Evolutionary conservation across 1,284 basidiomycete species (phyloP).

Genomic region (Fistulina hepatica): DNA sequence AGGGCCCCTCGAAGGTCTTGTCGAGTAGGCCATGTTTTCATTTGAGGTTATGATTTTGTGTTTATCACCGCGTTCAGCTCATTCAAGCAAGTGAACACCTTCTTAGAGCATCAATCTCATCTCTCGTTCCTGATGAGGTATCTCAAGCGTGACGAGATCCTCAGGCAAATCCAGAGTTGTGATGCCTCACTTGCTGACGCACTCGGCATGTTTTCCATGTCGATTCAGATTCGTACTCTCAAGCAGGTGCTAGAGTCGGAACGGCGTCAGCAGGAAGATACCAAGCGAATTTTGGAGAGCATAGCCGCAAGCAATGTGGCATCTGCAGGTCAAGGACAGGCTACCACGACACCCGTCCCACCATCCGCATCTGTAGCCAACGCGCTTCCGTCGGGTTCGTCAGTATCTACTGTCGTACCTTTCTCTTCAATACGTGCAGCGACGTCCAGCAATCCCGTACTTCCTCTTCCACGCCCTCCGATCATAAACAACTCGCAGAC

Average conservation of each 20-base stretch:
- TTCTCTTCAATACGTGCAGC: no score
- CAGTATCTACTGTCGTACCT: no score
- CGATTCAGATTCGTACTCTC: conserved; percentile 51
- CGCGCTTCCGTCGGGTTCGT: no score
- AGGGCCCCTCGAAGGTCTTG: not conserved
- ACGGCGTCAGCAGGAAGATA: conserved; percentile 22
- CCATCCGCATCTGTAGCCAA: not conserved
- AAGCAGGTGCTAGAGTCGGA: conserved; percentile 39
- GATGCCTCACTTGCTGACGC: conserved; percentile 44
- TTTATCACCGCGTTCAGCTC: conserved; percentile 20
- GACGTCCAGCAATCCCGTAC: no score
- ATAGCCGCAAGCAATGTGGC: no score
- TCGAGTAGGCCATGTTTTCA: conserved; percentile 17
- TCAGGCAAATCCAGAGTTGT: conserved; percentile 41
- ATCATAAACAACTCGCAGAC: no score
- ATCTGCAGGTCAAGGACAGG: not conserved
- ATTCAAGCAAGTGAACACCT: conserved; percentile 35
- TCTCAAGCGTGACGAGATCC: conserved; percentile 63
- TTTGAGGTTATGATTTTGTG: not conserved
- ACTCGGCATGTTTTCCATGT: conserved; percentile 40
- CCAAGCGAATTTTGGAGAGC: no score
- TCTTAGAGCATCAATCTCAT: conserved; percentile 49
- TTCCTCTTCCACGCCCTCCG: no score
- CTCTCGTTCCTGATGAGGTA: conserved; percentile 72
- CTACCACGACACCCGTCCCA: not conserved